Conservation (phyloP, 2,329 filamentous ascomycete genomes). For the Aspergillus viridinutans region DNA sequence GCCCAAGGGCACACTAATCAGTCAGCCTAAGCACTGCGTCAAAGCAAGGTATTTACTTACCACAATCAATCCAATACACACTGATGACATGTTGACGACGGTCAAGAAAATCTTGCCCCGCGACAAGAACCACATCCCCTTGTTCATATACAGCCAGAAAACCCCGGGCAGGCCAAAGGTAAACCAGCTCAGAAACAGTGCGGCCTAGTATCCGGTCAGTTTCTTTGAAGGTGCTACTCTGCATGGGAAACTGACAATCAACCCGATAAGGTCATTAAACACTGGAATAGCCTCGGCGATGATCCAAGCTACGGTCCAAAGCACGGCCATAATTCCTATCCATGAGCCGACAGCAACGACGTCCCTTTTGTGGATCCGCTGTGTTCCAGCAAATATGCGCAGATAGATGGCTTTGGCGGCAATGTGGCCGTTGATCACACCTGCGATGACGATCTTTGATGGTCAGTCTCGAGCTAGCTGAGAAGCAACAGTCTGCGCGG, state of each 20-base stretch:
- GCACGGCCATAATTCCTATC: constrained; percentile 50
- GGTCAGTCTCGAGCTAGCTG: not conserved
- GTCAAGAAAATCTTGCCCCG: constrained; percentile 26
- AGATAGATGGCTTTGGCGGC: constrained; percentile 62
- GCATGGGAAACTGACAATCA: constrained; percentile 42
- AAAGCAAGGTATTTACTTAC: constrained; percentile 1
- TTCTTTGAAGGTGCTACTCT: not conserved
- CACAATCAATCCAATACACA: constrained; percentile 19
- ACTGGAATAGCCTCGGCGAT: constrained; percentile 66
- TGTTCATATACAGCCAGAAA: constrained; percentile 35
- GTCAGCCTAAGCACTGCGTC: not conserved
- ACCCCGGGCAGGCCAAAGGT: constrained; percentile 32
- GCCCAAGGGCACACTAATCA: constrained; percentile 22
- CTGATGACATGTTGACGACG: constrained; percentile 18
- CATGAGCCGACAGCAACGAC: constrained; percentile 55
- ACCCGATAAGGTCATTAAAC: constrained; percentile 60
- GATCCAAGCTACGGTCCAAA: constrained; percentile 60
- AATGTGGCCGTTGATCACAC: constrained; percentile 64
- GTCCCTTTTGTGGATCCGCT: constrained; percentile 49
- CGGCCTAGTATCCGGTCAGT: constrained; percentile 23
- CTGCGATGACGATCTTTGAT: constrained; percentile 57
- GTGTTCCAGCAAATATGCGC: constrained; percentile 56
- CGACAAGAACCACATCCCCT: constrained; percentile 27
- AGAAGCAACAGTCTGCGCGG: too few relatives aligned
- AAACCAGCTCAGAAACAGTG: constrained; percentile 64